Evolutionary conservation across 305 asterid species (phyloP), one percentile per base, ranked within the genome.

Genomic region (Fraxinus albicans): DNA sequence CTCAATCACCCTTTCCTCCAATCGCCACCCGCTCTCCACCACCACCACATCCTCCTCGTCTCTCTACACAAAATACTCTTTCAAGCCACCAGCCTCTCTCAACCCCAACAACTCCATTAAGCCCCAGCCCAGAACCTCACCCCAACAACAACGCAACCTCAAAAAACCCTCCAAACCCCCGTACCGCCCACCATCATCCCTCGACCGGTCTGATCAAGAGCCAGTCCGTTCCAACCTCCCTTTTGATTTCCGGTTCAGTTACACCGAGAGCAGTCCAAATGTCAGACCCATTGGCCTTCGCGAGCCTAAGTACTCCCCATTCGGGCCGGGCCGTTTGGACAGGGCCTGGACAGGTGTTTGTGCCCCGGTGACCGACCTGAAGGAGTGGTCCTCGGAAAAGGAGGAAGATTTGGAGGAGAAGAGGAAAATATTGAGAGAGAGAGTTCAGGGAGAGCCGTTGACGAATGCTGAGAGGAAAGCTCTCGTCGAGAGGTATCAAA

Each of bases 271-370:
- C 87, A 96, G 91, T 84, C 38, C 95, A 0, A 85, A 77, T 53
- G 88, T 85, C n/a, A 85, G 98, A 74, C 98, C 99, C 1, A 94
- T 94, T 80, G 99, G 98, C 83, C 94, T 96, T 83, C 91, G 98
- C 77, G 98, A 88, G 84, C 99, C 99, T n/a, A 96, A 92, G 87
- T 94, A 96, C 88, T 96, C 98, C 63, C 99, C 99, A 5, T 96
- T 96, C 77, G 99, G 99, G 7, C 99, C 99, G 77, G 92, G 87
- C 1, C 91, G 98, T 1, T 47, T 96, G 81, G 91, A 88, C 83
- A 87, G 99, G 83, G 91, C 63, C 0, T 96, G 98, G 99, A 94
- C 99, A 0, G 98, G 99, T 50, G 97, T 94, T 34, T 96, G 99
- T 83, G 98, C 98, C 65, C 98, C 99, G n/a, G 97, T 91, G 8